Conservation (phyloP, 2,329 filamentous ascomycete genomes). For the Thelonectria olida region DNA sequence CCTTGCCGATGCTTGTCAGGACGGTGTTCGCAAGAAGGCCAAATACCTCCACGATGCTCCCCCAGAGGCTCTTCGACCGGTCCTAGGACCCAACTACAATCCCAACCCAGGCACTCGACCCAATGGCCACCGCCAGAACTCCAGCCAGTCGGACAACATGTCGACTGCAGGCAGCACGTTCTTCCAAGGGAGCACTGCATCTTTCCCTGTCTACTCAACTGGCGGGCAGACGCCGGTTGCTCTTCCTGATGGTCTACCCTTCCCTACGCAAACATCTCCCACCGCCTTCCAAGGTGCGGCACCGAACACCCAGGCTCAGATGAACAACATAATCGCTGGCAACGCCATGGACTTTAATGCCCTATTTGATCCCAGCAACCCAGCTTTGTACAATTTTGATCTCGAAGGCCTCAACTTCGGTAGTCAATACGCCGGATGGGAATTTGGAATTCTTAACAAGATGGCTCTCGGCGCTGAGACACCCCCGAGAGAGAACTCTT, state of each 20-base stretch:
- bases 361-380: conserved; percentile 91
- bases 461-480: conserved; percentile 85
- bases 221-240: conserved; percentile 55
- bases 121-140: conserved; percentile 58
- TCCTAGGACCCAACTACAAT: conserved; percentile 77
- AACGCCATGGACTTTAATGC: conserved; percentile 64
- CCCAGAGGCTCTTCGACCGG: conserved; percentile 87
- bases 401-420: conserved; percentile 88
- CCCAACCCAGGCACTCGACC: conserved; percentile 58
- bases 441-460: conserved; percentile 95
- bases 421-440: conserved; percentile 93
- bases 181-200: conserved; percentile 57
- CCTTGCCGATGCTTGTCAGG: conserved; percentile 89
- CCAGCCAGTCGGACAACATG: conserved; percentile 58
- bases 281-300: conserved; percentile 72
- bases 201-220: conserved; percentile 61
- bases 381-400: conserved; percentile 94
- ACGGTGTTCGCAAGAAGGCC: conserved; percentile 97
- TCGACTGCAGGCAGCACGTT: conserved; percentile 55
- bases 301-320: conserved; percentile 58
- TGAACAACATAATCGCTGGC: conserved; percentile 59
- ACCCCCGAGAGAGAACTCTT: conserved; percentile 71
- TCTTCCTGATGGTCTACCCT: conserved; percentile 61
- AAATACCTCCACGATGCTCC: conserved; percentile 98
- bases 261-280: conserved; percentile 75